phyloP scores from a whole-genome alignment of 805 yeast species.

The Kluyveromyces siamensis region DNA sequence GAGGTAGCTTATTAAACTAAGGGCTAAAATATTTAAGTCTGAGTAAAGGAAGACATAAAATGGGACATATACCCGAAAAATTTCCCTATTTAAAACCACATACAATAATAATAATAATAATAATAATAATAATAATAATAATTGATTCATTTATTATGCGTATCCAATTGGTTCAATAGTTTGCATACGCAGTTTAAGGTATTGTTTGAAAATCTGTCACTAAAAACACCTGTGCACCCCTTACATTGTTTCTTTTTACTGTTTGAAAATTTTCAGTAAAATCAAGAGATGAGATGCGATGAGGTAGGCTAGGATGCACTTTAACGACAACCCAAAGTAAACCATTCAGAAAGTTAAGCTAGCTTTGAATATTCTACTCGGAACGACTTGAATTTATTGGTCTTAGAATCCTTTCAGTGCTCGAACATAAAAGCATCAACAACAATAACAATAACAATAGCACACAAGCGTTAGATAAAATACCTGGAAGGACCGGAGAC shows the following conservation, averaged over 20 bases:
- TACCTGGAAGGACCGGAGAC: neutral
- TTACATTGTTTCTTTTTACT: conserved; percentile 1
- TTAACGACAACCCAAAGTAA: neutral
- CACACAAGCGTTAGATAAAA: neutral
- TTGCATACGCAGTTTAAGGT: neutral
- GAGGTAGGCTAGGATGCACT: conserved; percentile 7
- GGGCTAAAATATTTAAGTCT: no score
- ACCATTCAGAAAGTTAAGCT: neutral
- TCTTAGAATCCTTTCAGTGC: neutral
- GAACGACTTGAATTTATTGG: neutral
- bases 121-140: no score
- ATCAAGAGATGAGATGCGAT: conserved; percentile 17
- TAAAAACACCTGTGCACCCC: neutral
- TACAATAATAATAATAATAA: no score
- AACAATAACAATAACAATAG: no score
- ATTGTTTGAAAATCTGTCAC: neutral
- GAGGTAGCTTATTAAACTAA: no score
- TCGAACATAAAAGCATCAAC: neutral
- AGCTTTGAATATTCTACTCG: neutral
- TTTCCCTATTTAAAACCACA: no score
- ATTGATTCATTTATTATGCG: neutral
- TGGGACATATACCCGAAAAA: no score
- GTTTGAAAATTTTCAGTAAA: conserved; percentile 9
- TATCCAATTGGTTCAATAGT: neutral
- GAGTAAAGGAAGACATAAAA: no score